Conservation (phyloP, 768 basidiomycete genomes). For the Gloeostereum incarnatum region DNA sequence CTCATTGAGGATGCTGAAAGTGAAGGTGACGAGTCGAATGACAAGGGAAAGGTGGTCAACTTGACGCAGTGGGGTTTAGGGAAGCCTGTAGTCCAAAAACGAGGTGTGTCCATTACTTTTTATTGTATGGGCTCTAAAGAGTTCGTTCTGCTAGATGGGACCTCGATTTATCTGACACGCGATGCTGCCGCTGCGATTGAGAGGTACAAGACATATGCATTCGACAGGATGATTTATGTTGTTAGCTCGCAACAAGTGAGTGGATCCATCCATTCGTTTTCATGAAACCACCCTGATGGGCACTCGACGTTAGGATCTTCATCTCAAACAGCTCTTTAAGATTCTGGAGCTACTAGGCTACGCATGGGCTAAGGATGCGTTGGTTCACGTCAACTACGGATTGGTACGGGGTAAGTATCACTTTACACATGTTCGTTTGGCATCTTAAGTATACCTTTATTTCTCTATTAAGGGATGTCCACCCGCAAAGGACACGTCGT, state of each 20-base stretch:
- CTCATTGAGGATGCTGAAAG: conserved; percentile 2
- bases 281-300: too few relatives aligned
- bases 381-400: conserved; percentile 66
- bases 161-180: conserved; percentile 51
- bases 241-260: conserved; percentile 18
- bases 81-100: conserved; percentile 27
- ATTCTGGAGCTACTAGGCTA: conserved; percentile 54
- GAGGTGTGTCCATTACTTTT: conserved; percentile 4
- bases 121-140: neutral
- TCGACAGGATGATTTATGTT: conserved; percentile 54
- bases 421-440: too few relatives aligned
- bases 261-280: too few relatives aligned
- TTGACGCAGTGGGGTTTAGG: conserved; percentile 25
- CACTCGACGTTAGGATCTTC: too few relatives aligned
- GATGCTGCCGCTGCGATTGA: conserved; percentile 70
- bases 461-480: conserved; percentile 72
- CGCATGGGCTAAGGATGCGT: conserved; percentile 48
- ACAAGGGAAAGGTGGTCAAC: conserved; percentile 17
- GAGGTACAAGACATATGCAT: conserved; percentile 59
- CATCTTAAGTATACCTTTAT: too few relatives aligned
- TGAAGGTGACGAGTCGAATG: conserved; percentile 15
- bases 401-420: too few relatives aligned
- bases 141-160: conserved; percentile 22
- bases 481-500: conserved; percentile 63
- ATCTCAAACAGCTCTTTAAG: conserved; percentile 6